phyloP scores from a whole-genome alignment of 495 filamentous ascomycete genomes.

The Talaromyces proteolyticus region DNA sequence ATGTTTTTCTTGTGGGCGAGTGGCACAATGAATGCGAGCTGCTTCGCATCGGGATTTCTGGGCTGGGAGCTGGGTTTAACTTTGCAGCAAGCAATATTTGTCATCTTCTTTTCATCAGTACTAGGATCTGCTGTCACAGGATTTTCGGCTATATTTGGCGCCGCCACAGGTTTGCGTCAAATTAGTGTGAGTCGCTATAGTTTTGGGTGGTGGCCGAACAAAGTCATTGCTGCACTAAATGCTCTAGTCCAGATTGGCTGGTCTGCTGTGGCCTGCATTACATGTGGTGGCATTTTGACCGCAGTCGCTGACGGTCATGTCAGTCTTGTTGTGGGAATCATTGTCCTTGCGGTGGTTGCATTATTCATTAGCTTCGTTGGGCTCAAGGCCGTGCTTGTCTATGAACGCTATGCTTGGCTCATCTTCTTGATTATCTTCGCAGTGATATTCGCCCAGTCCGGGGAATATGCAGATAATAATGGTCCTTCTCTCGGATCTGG shows the following conservation, averaged over 20 bases:
- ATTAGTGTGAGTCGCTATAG: conserved; percentile 48
- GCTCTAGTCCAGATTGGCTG: conserved; percentile 44
- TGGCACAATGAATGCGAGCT: conserved; percentile 49
- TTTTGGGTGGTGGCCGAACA: conserved; percentile 50
- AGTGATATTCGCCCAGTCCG: conserved; percentile 49
- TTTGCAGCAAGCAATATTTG: conserved; percentile 25
- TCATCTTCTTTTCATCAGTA: conserved; percentile 28
- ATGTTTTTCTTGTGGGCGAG: conserved; percentile 48
- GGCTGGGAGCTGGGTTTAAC: conserved; percentile 29
- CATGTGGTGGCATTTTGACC: conserved; percentile 28
- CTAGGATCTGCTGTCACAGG: conserved; percentile 41
- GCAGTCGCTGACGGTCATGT: conserved; percentile 28
- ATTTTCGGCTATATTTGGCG: conserved; percentile 42
- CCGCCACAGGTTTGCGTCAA: conserved; percentile 45
- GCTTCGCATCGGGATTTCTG: conserved; percentile 37
- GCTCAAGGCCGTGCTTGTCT: conserved; percentile 48
- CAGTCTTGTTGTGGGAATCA: conserved; percentile 31
- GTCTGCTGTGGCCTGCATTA: conserved; percentile 34
- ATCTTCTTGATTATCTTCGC: conserved; percentile 52
- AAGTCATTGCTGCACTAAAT: conserved; percentile 44
- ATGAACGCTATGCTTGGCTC: conserved; percentile 58
- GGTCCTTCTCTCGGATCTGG: conserved; percentile 29
- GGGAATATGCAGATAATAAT: conserved; percentile 35
- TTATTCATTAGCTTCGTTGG: conserved; percentile 56
- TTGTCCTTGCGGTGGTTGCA: conserved; percentile 44